Evolutionary conservation across 169 alveolate genomes (phyloP).

Genomic region (Perkinsus marinus): DNA sequence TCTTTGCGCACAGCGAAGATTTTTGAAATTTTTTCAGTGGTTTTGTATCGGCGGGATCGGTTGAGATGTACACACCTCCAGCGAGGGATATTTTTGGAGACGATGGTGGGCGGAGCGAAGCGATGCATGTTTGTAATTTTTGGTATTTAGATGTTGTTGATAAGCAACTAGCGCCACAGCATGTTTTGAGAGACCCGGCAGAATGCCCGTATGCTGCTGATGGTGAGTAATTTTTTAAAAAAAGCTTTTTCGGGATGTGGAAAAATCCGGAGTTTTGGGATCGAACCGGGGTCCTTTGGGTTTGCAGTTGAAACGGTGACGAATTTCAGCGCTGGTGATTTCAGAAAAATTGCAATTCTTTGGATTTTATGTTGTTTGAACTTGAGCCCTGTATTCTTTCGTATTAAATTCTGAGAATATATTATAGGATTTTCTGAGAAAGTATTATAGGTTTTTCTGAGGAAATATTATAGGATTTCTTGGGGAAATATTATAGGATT

Average conservation of each 20-base stretch:
- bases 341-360: not conserved
- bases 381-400: too few species aligned
- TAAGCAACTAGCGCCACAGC: not conserved
- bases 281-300: not conserved
- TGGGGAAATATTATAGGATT: too few species aligned
- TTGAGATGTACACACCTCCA: not conserved
- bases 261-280: too few species aligned
- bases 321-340: too few species aligned
- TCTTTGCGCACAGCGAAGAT: not conserved
- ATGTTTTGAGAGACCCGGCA: not conserved
- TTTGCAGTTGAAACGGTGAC: not conserved
- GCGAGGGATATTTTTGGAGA: not conserved
- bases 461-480: too few species aligned
- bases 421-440: too few species aligned
- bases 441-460: too few species aligned
- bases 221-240: too few species aligned
- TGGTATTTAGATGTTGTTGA: not conserved
- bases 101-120: not conserved
- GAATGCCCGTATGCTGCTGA: not conserved
- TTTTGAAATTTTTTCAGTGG: not conserved
- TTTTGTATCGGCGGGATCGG: not conserved
- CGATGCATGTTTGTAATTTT: not conserved
- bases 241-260: too few species aligned
- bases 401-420: too few species aligned
- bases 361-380: not conserved